Evolutionary conservation across 2,329 filamentous ascomycete species (phyloP).

Genomic region (Aphanocladium album): DNA sequence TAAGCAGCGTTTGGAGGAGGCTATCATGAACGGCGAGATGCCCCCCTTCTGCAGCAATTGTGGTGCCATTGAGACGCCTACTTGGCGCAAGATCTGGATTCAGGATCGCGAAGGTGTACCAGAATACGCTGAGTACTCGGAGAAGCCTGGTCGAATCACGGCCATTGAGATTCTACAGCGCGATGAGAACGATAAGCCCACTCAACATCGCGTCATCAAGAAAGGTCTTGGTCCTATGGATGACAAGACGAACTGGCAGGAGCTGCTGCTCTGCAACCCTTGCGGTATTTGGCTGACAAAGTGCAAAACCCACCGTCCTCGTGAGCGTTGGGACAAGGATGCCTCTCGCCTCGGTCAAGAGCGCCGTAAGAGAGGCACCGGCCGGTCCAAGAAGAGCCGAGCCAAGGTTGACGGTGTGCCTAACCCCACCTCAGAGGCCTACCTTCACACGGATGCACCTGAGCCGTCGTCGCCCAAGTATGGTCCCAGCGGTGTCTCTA

Average conservation of each 20-base stretch:
- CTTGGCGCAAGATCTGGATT: slow-evolving; percentile 91
- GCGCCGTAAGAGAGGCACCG: slow-evolving; percentile 43
- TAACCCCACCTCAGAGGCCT: slow-evolving; percentile 50
- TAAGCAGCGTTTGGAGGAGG: slow-evolving; percentile 53
- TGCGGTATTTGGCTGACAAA: slow-evolving; percentile 95
- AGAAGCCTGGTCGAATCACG: slow-evolving; percentile 67
- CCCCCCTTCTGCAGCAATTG: slow-evolving; percentile 90
- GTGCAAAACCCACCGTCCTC: slow-evolving; percentile 76
- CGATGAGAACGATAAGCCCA: slow-evolving; percentile 58
- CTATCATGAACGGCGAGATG: slow-evolving; percentile 73
- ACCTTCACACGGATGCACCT: slow-evolving; percentile 47
- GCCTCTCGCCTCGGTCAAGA: slow-evolving; percentile 47
- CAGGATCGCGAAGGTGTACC: slow-evolving; percentile 68
- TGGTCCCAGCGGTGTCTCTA: slow-evolving; percentile 6
- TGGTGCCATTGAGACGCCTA: slow-evolving; percentile 90
- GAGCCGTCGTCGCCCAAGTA: slow-evolving; percentile 34
- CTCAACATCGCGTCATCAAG: slow-evolving; percentile 70
- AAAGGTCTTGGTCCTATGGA: slow-evolving; percentile 60
- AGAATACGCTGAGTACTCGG: slow-evolving; percentile 63
- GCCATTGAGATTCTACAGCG: slow-evolving; percentile 65
- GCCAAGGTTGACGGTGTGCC: slow-evolving; percentile 42
- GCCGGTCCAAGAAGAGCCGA: slow-evolving; percentile 42
- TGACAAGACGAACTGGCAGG: slow-evolving; percentile 62
- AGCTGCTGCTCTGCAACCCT: slow-evolving; percentile 83
- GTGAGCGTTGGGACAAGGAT: slow-evolving; percentile 74